Evolutionary conservation across 495 filamentous ascomycete species (phyloP), one percentile per base, ranked within the genome.

Genomic region (Aspergillus conjunctus): DNA sequence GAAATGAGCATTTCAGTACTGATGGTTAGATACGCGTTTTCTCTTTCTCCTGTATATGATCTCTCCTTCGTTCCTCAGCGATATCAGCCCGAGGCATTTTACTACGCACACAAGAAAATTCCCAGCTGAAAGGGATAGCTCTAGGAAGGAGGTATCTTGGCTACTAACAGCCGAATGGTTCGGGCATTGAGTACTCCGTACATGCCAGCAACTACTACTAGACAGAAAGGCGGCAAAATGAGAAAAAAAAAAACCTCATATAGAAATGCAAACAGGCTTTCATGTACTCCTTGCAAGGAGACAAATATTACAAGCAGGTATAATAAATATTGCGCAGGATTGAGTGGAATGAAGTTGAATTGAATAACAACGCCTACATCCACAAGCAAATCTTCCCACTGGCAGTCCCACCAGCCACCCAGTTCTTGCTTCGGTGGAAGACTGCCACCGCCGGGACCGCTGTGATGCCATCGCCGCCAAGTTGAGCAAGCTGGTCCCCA

Each of bases 301-400:
- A 26, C n/a, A 26, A 26, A 26, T 26, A 5, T 2, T 26, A 26
- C 26, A 26, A 26, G 26, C 26, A 26, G 26, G 26, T 26, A 26
- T 26, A 26, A 41, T 2, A 41, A 41, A 41, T 3, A 41, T 3
- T 41, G 7, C n/a, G 11, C 12, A 10, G 14, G 9, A 43, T 5
- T 5, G 39, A 54, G 17, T 17, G 31, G 12, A 31, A 45, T 11
- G 7, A 11, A 48, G 44, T 26, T 26, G 26, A 26, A 26, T 26
- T 26, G 5, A 26, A 26, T 26, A 26, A 26, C 37, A 20, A 61
- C 20, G 41, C 20, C 45, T 11, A 97, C 87, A 87, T 88, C 91
- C 93, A 98, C 33, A 98, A 72, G 71, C 87, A 92, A 31, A 98
- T 68, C 73, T 98, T 98, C 15, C 94, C 94, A 70, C 92, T 97